Evolutionary conservation across 371 early-diverging fungal genomes (phyloP).

Genomic region (Actinomucor elegans): DNA sequence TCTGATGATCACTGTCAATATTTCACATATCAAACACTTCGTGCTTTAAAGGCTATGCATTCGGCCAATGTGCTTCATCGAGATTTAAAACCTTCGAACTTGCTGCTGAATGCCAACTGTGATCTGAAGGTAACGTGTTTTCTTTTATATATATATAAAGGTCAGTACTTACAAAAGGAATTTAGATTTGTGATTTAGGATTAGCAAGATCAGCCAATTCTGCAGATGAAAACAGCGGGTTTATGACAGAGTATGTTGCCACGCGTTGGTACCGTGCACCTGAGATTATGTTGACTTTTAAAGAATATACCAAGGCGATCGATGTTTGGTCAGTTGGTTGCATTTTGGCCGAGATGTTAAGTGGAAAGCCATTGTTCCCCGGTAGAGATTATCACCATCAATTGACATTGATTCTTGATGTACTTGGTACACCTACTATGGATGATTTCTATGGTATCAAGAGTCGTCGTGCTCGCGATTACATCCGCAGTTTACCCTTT

Average conservation of each 20-base stretch:
- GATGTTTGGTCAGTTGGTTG: slow-evolving; percentile 99
- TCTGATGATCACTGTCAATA: slow-evolving; percentile 98
- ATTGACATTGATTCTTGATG: slow-evolving; percentile 94
- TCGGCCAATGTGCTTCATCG: slow-evolving; percentile 97
- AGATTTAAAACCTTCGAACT: slow-evolving; percentile 96
- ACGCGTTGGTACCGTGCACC: slow-evolving; percentile 99
- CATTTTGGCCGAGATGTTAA: slow-evolving; percentile 94
- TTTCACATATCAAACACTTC: slow-evolving; percentile 95
- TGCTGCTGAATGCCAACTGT: slow-evolving; percentile 97
- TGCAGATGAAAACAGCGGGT: slow-evolving; percentile 84
- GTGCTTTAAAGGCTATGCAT: slow-evolving; percentile 97
- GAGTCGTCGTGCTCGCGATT: slow-evolving; percentile 83
- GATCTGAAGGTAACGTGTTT: slow-evolving; percentile 75
- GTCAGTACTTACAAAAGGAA: background rate
- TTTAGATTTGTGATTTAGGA: slow-evolving; percentile 94
- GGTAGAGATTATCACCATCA: slow-evolving; percentile 96
- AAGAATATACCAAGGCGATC: slow-evolving; percentile 93
- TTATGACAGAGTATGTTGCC: slow-evolving; percentile 97
- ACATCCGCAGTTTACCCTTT: slow-evolving; percentile 88
- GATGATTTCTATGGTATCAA: slow-evolving; percentile 85
- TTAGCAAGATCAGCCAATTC: slow-evolving; percentile 91
- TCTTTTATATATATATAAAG: background rate
- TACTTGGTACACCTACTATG: slow-evolving; percentile 96
- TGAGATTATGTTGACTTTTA: slow-evolving; percentile 96
- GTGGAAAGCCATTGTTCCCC: slow-evolving; percentile 88